Percentiles rank a stretch among this genome's conserved stretches.
phyloP scores from a whole-genome alignment of 2,329 filamentous ascomycete genomes.

The Hypoxylon sp. region DNA sequence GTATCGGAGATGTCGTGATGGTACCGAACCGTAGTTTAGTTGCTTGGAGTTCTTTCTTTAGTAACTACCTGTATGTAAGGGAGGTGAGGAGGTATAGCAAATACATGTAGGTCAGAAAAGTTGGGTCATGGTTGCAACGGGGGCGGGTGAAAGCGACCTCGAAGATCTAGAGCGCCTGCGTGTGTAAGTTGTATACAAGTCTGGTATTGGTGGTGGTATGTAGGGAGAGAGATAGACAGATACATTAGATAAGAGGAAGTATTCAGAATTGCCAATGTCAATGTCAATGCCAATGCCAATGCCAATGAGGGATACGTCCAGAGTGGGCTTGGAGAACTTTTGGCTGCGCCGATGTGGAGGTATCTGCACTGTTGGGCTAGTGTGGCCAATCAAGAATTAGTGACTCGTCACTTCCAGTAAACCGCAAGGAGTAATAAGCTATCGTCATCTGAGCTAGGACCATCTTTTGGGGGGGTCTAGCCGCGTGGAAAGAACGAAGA shows the following conservation, averaged over 20 bases:
- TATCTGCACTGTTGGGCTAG: conserved; percentile 3
- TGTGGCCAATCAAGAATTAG: conserved; percentile 19
- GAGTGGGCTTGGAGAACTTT: conserved; percentile 7
- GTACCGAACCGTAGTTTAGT: conserved; percentile 14
- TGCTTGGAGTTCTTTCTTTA: conserved; percentile 21
- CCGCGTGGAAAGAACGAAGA: conserved; percentile 20
- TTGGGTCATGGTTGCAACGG: conserved; percentile 28
- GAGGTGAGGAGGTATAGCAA: conserved; percentile 8
- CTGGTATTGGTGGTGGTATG: background rate
- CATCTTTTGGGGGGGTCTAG: conserved; percentile 28
- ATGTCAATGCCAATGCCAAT: too few species aligned
- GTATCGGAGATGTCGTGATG: conserved; percentile 34
- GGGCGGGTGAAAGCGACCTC: conserved; percentile 28
- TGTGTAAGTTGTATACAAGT: background rate
- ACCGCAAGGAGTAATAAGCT: conserved; percentile 37
- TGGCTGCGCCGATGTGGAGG: conserved; percentile 23
- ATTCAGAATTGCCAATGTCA: too few species aligned
- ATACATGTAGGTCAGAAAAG: conserved; percentile 24
- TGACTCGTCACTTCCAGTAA: conserved; percentile 19
- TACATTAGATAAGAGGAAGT: background rate
- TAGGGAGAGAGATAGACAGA: background rate
- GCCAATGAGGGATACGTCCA: too few species aligned
- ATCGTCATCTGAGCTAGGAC: conserved; percentile 26
- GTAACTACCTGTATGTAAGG: conserved; percentile 9
- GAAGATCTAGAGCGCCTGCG: conserved; percentile 12